Evolutionary conservation across 2,329 filamentous ascomycete genomes (phyloP), one percentile per base, ranked within the genome.

Genomic region (Pestalotiopsis fici): DNA sequence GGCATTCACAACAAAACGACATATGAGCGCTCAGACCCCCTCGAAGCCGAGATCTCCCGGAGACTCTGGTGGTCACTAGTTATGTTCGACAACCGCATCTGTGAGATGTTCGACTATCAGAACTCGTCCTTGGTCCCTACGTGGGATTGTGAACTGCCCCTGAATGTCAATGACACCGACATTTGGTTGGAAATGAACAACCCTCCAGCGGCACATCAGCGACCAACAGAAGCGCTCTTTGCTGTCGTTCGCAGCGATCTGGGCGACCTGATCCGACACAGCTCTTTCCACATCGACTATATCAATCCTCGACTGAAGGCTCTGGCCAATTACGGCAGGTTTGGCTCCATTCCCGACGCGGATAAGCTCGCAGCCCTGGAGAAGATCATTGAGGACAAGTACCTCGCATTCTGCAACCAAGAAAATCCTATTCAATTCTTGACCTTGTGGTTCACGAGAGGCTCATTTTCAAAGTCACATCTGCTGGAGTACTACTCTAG

Each of bases 31-130:
- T 74, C 65, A 23, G 69, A 68, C 4, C 64, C 71, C 6, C 83
- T 86, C 13, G 88, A 91, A 71, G 84, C 83, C 2, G 88, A 91
- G 75, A 83, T 90, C 80, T 84, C 88, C 13, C 84, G 88, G 35
- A 79, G 88, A 39, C 80, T 91, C 0, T 91, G 88, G 88, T 91
- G 88, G 88, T 81, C 86, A 0, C 76, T 91, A 0, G 76, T 86
- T 0, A 74, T 86, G 3, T 87, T 90, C 66, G 89, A 91, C 71
- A 75, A 77, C 59, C 87, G 89, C 18, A 82, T 88, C 13, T 77
- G 83, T 69, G 87, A 90, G 69, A 73, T 90, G 67, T 74, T 82
- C 1, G 79, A 83, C 31, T 78, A 73, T 50, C 78, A 77, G 11
- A 68, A 70, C 3, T 68, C 76, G 0, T 69, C 68, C 0, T 70